Conservation (phyloP, 176 grass and related monocot species). For the Chloris gayana region DNA sequence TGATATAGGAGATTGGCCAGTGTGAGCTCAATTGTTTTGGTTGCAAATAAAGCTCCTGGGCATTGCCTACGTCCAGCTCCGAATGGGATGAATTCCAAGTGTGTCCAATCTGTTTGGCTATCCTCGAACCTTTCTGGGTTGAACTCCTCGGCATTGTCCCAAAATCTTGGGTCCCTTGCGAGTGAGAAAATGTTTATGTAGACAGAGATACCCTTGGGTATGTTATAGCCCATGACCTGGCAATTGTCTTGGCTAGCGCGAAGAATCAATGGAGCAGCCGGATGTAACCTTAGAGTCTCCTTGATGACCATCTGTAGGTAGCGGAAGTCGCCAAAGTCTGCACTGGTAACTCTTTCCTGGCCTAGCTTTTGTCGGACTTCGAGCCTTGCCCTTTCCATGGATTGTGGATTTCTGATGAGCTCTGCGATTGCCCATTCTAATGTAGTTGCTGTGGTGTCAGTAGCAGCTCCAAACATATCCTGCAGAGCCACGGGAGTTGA, state of each 20-base stretch:
- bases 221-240: slow-evolving; percentile 40
- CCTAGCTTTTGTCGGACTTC: slow-evolving; percentile 13
- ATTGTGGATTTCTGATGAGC: slow-evolving; percentile 17
- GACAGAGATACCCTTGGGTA: slow-evolving; percentile 29
- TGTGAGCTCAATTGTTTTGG: slow-evolving; percentile 7
- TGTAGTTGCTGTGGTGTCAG: slow-evolving; percentile 10
- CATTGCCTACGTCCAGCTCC: slow-evolving; percentile 36
- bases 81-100: slow-evolving; percentile 33
- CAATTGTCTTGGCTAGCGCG: slow-evolving; percentile 22
- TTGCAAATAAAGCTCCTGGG: slow-evolving; percentile 24
- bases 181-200: slow-evolving; percentile 35
- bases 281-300: slow-evolving; percentile 41
- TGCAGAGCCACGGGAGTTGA: not conserved
- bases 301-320: slow-evolving; percentile 49
- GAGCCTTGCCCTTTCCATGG: slow-evolving; percentile 11
- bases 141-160: slow-evolving; percentile 47
- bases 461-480: slow-evolving; percentile 39
- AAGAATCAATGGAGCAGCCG: slow-evolving; percentile 29
- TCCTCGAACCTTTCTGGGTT: slow-evolving; percentile 32
- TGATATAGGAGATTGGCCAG: slow-evolving; percentile 23
- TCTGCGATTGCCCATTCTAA: slow-evolving; percentile 43
- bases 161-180: slow-evolving; percentile 35
- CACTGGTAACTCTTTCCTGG: not conserved
- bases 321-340: not conserved
- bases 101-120: not conserved